A percentile compares a stretch with the other conserved stretches of the same genome.
phyloP scores from a whole-genome alignment of 441 rosid genomes.

The Eruca vesicaria region DNA sequence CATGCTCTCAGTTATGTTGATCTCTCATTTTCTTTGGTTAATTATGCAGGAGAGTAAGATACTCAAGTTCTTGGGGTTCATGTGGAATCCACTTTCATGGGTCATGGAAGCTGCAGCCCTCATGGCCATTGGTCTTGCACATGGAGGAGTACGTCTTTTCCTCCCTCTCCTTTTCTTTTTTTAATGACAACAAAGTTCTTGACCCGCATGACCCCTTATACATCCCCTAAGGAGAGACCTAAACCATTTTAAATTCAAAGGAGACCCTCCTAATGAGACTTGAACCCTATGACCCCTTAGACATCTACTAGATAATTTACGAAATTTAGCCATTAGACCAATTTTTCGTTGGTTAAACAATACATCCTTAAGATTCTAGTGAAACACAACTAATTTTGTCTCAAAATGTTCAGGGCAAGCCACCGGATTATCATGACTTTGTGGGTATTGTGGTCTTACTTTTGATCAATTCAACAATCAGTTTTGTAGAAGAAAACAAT shows the following conservation, averaged over 20 bases:
- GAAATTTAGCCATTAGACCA: too few species aligned
- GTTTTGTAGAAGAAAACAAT: slow-evolving; percentile 64
- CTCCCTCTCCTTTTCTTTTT: background rate
- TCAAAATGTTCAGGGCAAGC: slow-evolving; percentile 43
- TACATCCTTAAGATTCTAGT: background rate
- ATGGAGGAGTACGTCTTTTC: slow-evolving; percentile 51
- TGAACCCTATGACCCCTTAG: too few species aligned
- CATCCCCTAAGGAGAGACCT: too few species aligned
- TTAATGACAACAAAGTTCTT: too few species aligned
- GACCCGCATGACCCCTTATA: too few species aligned
- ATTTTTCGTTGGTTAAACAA: too few species aligned
- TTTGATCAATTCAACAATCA: slow-evolving; percentile 57
- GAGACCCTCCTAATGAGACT: too few species aligned
- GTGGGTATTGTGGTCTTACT: slow-evolving; percentile 52
- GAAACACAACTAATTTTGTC: background rate
- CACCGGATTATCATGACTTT: slow-evolving; percentile 56
- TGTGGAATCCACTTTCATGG: slow-evolving; percentile 60
- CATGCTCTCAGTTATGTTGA: background rate
- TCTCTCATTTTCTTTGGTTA: background rate
- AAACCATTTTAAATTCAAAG: too few species aligned
- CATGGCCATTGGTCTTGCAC: slow-evolving; percentile 62
- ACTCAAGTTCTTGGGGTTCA: slow-evolving; percentile 61
- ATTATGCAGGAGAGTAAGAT: slow-evolving; percentile 49
- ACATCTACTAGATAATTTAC: too few species aligned
- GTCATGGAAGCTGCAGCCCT: slow-evolving; percentile 57